phyloP scores from a whole-genome alignment of 2,329 filamentous ascomycete species.

The Aplosporella prunicola region DNA sequence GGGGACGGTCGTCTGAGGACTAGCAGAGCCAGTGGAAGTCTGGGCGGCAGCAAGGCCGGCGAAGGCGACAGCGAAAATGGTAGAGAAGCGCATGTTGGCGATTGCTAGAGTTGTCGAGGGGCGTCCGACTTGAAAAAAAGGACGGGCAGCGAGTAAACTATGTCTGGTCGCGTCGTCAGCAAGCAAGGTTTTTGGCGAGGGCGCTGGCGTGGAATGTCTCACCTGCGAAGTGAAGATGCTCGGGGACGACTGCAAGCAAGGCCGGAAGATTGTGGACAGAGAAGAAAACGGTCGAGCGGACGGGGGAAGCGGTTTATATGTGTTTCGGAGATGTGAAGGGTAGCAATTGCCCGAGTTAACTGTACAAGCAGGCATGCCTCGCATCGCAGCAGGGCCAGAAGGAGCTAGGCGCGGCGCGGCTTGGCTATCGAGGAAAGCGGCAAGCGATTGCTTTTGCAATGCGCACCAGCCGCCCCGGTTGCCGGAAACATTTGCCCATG shows the following conservation, averaged over 20 bases:
- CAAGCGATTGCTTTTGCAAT: too few species aligned
- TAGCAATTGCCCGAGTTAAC: not conserved
- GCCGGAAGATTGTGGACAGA: conserved; percentile 4
- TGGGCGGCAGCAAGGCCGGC: conserved; percentile 6
- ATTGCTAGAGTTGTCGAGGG: not conserved
- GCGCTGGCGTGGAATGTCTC: conserved; percentile 1
- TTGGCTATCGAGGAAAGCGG: too few species aligned
- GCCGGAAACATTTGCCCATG: too few species aligned
- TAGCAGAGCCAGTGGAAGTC: conserved; percentile 2
- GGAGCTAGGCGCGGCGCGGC: conserved; percentile 11
- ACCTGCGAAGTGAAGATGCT: conserved; percentile 8
- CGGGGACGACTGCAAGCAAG: too few species aligned
- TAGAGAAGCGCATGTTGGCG: conserved; percentile 10
- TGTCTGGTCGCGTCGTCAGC: conserved; percentile 1
- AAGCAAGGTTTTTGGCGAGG: conserved; percentile 6
- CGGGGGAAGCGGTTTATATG: conserved; percentile 9
- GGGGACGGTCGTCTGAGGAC: conserved; percentile 8
- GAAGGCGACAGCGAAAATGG: conserved; percentile 7
- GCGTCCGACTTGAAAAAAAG: conserved; percentile 1
- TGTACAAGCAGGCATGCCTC: conserved; percentile 4
- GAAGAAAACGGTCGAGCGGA: conserved; percentile 1
- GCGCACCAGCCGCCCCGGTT: too few species aligned
- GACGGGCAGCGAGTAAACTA: conserved; percentile 1
- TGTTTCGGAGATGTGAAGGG: conserved; percentile 8
- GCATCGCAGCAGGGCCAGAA: conserved; percentile 12